Evolutionary conservation across 2,329 filamentous ascomycete species (phyloP), one percentile per base, ranked within the genome.

Genomic region (Colletotrichum tropicicola): DNA sequence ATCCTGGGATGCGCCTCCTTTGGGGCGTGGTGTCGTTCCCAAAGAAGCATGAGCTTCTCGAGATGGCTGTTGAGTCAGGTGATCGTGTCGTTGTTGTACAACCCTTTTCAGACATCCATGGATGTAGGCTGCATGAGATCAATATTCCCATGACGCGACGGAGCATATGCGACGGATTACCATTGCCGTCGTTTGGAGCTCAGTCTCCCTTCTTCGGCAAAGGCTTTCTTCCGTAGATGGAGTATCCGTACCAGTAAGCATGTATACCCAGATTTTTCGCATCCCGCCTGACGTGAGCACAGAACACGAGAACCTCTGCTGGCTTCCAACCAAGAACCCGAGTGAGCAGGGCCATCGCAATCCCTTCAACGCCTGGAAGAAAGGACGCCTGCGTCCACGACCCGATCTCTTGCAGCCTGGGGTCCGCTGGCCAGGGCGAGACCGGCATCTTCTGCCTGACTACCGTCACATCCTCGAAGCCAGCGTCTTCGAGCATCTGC

Each of bases 221-320:
- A 2, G 49, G 62, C 37, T 62, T 65, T 13, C 62, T 28, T 9
- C 62, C 44, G 15, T 51, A 47, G 12, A 62, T 43, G 0, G 59
- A 30, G 12, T 51, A 52, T 71, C 79, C 71, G n/a, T 76, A 73
- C 73, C 78, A 73, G 48, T 73, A 75, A 1, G 69, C 68, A 61
- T 76, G 74, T 5, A 73, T 68, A 2, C 37, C 69, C 12, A 45
- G 58, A 25, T 73, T 67, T 39, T 57, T 64, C 17, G 73, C 52
- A 10, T 75, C 71, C 39, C 67, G 67, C 27, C 70, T 69, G 21
- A 61, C 49, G 5, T 45, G n/a, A 5, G 60, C 39, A 13, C 75
- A 68, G 21, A 75, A 72, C 3, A 70, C 62, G 6, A 71, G 27
- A 1, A 73, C 65, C 62, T 75, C 72, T 5, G 68, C 53, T 3